These are phyloP conservation scores for Neofusicoccum cordaticola DNA, from an alignment of 2,329 filamentous ascomycete species.

Conservation along the genomic window DNA sequence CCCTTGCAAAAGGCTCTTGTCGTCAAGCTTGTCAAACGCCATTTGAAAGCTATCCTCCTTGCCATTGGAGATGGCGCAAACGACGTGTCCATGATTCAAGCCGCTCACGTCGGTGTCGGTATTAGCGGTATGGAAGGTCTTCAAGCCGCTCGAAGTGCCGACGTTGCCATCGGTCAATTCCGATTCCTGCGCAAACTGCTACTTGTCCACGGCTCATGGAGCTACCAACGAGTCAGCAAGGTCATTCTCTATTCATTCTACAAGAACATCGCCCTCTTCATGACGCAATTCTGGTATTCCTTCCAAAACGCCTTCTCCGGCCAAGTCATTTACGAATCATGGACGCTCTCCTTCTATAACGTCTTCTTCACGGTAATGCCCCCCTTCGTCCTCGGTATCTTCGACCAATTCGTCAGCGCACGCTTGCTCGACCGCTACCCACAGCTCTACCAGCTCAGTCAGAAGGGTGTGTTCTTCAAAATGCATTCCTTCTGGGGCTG, in stretches of 20 bases:
- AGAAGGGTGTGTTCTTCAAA: constrained; percentile 90
- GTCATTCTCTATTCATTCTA: constrained; percentile 98
- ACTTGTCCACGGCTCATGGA: constrained; percentile 94
- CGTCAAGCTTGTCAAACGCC: constrained; percentile 95
- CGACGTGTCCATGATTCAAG: constrained; percentile 99
- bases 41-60: constrained; percentile 85
- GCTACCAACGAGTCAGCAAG: constrained; percentile 94
- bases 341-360: constrained; percentile 99
- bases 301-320: constrained; percentile 99
- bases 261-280: constrained; percentile 97
- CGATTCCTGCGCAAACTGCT: constrained; percentile 90
- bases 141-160: constrained; percentile 90
- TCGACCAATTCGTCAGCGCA: constrained; percentile 96
- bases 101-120: constrained; percentile 94
- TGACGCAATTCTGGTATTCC: constrained; percentile 98
- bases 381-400: constrained; percentile 89
- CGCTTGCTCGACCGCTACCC: constrained; percentile 91
- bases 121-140: constrained; percentile 97
- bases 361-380: constrained; percentile 95
- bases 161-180: constrained; percentile 95
- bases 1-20: constrained; percentile 95
- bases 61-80: constrained; percentile 98
- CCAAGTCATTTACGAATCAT: constrained; percentile 97
- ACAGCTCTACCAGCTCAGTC: constrained; percentile 89
- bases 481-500: constrained; percentile 89